phyloP scores from a whole-genome alignment of 108 stramenopile species.

The Skeletonema costatum region DNA sequence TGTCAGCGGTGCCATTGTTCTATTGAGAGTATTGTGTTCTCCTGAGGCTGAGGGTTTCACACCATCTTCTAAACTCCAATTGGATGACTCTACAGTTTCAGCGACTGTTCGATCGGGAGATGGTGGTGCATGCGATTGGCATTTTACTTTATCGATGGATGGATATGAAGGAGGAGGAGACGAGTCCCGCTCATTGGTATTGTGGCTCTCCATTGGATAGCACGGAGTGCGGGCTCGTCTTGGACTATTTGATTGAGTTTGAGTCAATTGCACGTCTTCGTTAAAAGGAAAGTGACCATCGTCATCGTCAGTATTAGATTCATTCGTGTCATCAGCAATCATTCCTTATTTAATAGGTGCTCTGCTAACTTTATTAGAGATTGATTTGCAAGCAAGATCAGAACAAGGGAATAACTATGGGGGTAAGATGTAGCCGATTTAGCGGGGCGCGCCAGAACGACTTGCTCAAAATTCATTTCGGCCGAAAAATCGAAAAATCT shows the following conservation, averaged over 20 bases:
- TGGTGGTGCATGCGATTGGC: background rate
- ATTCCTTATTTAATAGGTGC: background rate
- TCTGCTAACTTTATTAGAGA: background rate
- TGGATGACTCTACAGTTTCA: constrained; percentile 19
- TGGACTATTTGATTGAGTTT: background rate
- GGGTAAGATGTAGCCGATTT: no score
- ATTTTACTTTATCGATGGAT: background rate
- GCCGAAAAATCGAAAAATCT: no score
- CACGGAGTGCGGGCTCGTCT: background rate
- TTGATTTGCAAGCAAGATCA: no score
- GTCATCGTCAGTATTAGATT: background rate
- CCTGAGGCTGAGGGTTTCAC: background rate
- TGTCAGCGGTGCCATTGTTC: background rate
- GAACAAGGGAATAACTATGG: no score
- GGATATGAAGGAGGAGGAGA: background rate
- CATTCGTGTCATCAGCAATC: background rate
- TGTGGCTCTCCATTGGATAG: background rate
- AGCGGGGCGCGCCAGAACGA: no score
- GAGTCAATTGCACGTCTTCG: background rate
- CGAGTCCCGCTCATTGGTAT: background rate
- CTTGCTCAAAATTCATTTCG: no score
- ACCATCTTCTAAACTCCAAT: constrained; percentile 4
- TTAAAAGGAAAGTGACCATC: background rate
- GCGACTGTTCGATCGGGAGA: constrained; percentile 12
- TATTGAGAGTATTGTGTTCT: background rate